Percentiles rank a stretch among this genome's conserved stretches.
Conservation (phyloP, 257 asterid genomes). For the Solanum tarijense region DNA sequence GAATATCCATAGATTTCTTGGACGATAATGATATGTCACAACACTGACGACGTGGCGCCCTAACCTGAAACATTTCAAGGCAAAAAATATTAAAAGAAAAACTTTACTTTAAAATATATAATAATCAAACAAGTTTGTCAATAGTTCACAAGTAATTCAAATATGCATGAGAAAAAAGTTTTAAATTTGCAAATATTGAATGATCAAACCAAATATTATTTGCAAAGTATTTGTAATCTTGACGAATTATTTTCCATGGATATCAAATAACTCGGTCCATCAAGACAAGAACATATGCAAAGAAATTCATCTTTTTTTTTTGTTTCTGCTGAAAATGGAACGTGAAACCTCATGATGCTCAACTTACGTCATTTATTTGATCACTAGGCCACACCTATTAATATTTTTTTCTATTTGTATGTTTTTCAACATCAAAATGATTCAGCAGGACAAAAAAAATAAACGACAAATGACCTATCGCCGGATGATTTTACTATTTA, state of each 20-base stretch:
- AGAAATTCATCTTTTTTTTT: neutral
- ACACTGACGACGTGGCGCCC: conserved; percentile 49
- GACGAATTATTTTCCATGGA: neutral
- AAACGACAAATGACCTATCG: neutral
- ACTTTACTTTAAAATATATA: neutral
- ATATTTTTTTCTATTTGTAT: neutral
- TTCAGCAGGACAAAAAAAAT: no score
- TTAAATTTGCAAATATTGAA: neutral
- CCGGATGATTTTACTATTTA: neutral
- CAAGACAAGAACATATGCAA: no score
- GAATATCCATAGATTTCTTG: conserved; percentile 26
- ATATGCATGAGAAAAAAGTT: neutral
- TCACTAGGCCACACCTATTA: neutral
- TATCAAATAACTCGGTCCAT: neutral
- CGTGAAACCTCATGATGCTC: neutral
- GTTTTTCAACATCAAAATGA: neutral
- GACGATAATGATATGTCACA: conserved; percentile 40
- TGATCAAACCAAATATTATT: neutral
- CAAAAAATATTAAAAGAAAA: neutral
- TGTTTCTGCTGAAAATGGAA: neutral
- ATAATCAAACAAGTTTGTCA: neutral
- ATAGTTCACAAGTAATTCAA: neutral
- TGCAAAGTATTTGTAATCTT: neutral
- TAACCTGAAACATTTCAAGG: conserved; percentile 14
- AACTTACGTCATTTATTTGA: neutral